Percentiles rank a stretch among this genome's conserved stretches.
Evolutionary conservation across 1,284 basidiomycete genomes (phyloP).

Genomic region (Peniophora sp.): DNA sequence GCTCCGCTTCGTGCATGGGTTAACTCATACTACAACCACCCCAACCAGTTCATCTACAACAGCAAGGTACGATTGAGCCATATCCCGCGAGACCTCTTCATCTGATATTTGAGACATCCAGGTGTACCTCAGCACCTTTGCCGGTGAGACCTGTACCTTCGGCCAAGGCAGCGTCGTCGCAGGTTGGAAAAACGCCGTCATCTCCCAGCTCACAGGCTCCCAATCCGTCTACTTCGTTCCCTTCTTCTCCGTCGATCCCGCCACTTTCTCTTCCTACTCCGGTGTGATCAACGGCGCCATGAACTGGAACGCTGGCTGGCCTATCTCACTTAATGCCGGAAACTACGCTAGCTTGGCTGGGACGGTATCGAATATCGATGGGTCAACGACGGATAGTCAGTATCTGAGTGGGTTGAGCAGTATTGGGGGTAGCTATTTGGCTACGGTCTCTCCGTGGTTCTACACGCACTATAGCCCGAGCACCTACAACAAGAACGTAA

Average conservation of each 20-base stretch:
- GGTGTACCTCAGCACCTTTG: conserved; percentile 45
- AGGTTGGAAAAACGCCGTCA: conserved; percentile 21
- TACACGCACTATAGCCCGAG: conserved; percentile 39
- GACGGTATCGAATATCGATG: conserved; percentile 27
- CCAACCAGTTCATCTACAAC: conserved; percentile 34
- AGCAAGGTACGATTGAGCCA: too few relatives aligned
- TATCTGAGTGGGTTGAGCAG: conserved; percentile 18
- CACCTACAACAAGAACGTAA: conserved; percentile 51
- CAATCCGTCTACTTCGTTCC: conserved; percentile 24
- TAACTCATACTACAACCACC: conserved; percentile 28
- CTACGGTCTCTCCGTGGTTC: conserved; percentile 43
- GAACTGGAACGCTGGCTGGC: conserved; percentile 11
- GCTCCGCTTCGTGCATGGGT: conserved; percentile 31
- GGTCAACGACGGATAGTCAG: conserved; percentile 24
- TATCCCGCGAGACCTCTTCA: too few relatives aligned
- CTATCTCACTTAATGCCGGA: background rate
- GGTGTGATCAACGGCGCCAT: conserved; percentile 26
- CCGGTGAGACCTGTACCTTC: conserved; percentile 43
- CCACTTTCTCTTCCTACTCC: conserved; percentile 14
- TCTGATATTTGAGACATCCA: conserved; percentile 17
- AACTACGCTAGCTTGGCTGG: background rate
- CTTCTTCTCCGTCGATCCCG: conserved; percentile 26
- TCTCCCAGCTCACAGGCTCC: conserved; percentile 5
- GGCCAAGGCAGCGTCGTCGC: conserved; percentile 20
- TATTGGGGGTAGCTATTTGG: conserved; percentile 25